Evolutionary conservation across 129 eudicot species (phyloP).

Genomic region (Erigeron canadensis): DNA sequence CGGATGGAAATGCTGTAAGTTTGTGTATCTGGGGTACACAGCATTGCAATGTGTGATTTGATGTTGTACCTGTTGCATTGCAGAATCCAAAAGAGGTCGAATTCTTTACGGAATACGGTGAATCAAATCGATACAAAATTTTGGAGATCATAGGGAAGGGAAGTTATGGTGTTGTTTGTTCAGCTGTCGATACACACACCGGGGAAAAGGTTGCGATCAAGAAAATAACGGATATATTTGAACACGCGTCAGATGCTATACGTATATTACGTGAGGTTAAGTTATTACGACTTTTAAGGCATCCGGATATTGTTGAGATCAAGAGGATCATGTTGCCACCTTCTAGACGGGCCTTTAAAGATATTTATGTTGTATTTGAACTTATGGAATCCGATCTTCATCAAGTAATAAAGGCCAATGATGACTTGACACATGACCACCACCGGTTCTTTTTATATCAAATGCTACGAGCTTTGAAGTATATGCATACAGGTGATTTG

Average conservation of each 20-base stretch:
- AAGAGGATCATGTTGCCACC: conserved; percentile 94
- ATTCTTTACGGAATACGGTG: conserved; percentile 86
- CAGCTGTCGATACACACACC: conserved; percentile 89
- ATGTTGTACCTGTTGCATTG: conserved; percentile 16
- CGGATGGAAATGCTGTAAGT: neutral
- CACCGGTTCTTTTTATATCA: conserved; percentile 94
- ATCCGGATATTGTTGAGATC: conserved; percentile 97
- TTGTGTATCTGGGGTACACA: neutral
- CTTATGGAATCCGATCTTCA: conserved; percentile 98
- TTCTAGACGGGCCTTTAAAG: conserved; percentile 83
- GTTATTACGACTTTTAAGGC: conserved; percentile 82
- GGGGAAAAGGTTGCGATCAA: conserved; percentile 94
- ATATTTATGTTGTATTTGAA: conserved; percentile 91
- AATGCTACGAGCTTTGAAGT: conserved; percentile 88
- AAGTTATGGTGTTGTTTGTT: conserved; percentile 95
- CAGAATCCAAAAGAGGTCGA: conserved; percentile 79
- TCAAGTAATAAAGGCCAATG: conserved; percentile 96
- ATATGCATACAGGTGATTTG: conserved; percentile 84
- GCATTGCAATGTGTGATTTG: neutral
- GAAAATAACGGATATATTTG: conserved; percentile 80
- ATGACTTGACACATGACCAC: conserved; percentile 91
- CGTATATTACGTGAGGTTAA: conserved; percentile 89
- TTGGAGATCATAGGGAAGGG: conserved; percentile 92
- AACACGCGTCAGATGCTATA: conserved; percentile 85
- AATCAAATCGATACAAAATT: conserved; percentile 83